Conservation (phyloP, 371 early-diverging fungal species). For the Mucor piriformis region DNA sequence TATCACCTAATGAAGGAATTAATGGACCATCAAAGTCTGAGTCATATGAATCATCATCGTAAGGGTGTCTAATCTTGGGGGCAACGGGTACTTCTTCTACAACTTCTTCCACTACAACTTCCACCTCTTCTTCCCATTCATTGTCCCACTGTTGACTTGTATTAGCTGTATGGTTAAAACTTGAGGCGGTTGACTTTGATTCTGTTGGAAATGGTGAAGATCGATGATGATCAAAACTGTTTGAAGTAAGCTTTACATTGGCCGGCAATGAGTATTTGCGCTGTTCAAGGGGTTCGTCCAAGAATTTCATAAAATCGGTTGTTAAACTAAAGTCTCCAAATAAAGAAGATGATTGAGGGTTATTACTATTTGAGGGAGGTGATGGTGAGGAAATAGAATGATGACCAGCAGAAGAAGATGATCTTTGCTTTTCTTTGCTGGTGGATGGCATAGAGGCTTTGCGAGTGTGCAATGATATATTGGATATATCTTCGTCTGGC, state of each 20-base stretch:
- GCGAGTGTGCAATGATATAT: conserved; percentile 17
- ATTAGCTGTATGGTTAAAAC: neutral
- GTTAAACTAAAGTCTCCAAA: conserved; percentile 50
- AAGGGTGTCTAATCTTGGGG: conserved; percentile 22
- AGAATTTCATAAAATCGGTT: conserved; percentile 42
- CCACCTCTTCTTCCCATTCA: conserved; percentile 17
- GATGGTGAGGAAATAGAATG: neutral
- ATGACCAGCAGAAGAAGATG: conserved; percentile 6
- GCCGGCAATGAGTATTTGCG: conserved; percentile 40
- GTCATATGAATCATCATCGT: conserved; percentile 35
- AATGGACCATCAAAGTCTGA: conserved; percentile 37
- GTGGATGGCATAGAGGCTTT: conserved; percentile 25
- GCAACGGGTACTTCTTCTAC: conserved; percentile 18
- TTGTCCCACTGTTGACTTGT: conserved; percentile 7
- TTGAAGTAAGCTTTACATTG: conserved; percentile 5
- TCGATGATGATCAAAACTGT: neutral
- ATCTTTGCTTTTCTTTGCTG: conserved; percentile 7
- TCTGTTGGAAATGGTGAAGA: conserved; percentile 4
- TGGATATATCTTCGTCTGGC: conserved; percentile 8
- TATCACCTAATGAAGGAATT: conserved; percentile 48
- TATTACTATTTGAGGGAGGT: conserved; percentile 9
- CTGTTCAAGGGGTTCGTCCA: conserved; percentile 30
- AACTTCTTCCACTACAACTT: neutral
- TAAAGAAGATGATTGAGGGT: conserved; percentile 27
- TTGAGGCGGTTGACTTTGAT: conserved; percentile 13